Percentiles rank a stretch among this genome's conserved stretches.
phyloP scores from a whole-genome alignment of 2,329 filamentous ascomycete species.

The Cercospora citrullina region DNA sequence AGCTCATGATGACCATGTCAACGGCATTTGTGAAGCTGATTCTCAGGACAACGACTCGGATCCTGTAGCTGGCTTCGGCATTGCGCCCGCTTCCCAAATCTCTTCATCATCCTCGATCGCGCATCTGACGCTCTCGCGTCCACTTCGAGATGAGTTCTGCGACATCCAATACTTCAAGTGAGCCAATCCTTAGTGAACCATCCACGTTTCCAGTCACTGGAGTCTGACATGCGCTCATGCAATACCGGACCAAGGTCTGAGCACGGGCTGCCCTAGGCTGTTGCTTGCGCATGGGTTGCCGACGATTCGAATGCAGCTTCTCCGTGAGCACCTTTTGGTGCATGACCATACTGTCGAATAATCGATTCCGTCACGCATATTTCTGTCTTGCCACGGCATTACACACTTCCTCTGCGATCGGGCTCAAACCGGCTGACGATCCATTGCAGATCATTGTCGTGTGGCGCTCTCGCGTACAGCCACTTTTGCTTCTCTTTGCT shows the following conservation, averaged over 20 bases:
- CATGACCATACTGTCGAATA: background rate
- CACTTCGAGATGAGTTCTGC: background rate
- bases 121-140: background rate
- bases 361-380: background rate
- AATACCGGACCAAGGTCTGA: background rate
- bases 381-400: background rate
- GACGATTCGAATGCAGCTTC: background rate
- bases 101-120: background rate
- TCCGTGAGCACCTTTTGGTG: background rate
- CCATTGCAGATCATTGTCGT: constrained; percentile 44
- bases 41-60: background rate
- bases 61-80: background rate
- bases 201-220: background rate
- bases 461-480: constrained; percentile 47
- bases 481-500: constrained; percentile 48
- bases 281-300: background rate
- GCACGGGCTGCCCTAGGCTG: background rate
- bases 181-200: background rate
- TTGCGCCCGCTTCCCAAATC: background rate
- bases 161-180: background rate
- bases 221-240: background rate
- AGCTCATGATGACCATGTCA: background rate
- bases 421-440: constrained; percentile 18
- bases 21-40: background rate
- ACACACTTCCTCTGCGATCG: constrained; percentile 13